Evolutionary conservation across 306 rosid genomes (phyloP).

Genomic region (Pachyrhizus erosus): DNA sequence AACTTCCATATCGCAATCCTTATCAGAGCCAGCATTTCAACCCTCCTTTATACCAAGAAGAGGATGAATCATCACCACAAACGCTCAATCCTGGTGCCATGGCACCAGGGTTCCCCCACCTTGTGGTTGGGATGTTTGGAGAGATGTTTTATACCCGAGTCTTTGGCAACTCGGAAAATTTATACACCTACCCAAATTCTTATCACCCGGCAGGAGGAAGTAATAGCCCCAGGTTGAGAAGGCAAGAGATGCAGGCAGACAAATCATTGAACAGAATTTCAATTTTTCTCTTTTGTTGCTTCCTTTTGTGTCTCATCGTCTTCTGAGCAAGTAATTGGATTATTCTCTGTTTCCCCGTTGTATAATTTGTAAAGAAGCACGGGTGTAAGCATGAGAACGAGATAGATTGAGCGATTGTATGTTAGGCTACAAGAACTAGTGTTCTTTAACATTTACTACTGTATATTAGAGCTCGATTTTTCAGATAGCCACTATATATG

Average conservation of each 20-base stretch:
- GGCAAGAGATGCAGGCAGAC: slow-evolving; percentile 85
- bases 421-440: slow-evolving; percentile 9
- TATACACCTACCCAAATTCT: slow-evolving; percentile 58
- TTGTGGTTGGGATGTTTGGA: slow-evolving; percentile 70
- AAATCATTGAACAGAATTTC: slow-evolving; percentile 88
- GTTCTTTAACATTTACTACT: slow-evolving; percentile 3
- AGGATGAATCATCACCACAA: slow-evolving; percentile 54
- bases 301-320: slow-evolving; percentile 76
- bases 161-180: slow-evolving; percentile 70
- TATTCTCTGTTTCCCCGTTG: slow-evolving; percentile 36
- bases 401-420: slow-evolving; percentile 3
- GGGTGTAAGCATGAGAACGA: background rate
- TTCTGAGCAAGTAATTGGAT: slow-evolving; percentile 54
- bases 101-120: slow-evolving; percentile 61
- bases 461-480: slow-evolving; percentile 19
- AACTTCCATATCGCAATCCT: slow-evolving; percentile 80
- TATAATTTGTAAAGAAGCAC: slow-evolving; percentile 49
- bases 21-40: slow-evolving; percentile 67
- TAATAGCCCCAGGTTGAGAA: slow-evolving; percentile 68
- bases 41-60: slow-evolving; percentile 50
- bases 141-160: slow-evolving; percentile 67
- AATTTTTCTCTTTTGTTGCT: slow-evolving; percentile 79
- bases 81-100: slow-evolving; percentile 53
- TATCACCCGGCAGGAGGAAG: slow-evolving; percentile 52
- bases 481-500: background rate